Conservation (phyloP, 495 filamentous ascomycete genomes). For the Parmelia sp. region DNA sequence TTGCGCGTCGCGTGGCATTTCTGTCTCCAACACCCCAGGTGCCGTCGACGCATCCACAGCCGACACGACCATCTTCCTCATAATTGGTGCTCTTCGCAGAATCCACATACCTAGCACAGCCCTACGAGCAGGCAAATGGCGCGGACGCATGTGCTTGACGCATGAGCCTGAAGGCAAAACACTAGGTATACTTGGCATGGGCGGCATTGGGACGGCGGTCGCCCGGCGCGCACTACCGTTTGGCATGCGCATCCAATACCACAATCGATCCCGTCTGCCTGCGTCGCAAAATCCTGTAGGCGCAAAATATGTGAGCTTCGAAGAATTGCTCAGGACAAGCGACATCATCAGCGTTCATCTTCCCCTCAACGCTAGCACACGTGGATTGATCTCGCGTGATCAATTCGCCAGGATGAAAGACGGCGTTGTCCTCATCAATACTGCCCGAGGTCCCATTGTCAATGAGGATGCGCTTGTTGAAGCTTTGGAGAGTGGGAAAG, state of each 20-base stretch:
- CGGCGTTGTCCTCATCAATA: conserved; percentile 60
- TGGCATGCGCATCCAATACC: conserved; percentile 64
- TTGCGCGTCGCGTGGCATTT: conserved; percentile 57
- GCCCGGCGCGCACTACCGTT: conserved; percentile 63
- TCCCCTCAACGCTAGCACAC: conserved; percentile 63
- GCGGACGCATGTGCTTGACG: conserved; percentile 47
- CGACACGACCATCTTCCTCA: conserved; percentile 63
- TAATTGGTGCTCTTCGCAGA: conserved; percentile 63
- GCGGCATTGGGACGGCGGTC: conserved; percentile 73
- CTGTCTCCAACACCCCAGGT: conserved; percentile 60
- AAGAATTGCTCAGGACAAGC: conserved; percentile 50
- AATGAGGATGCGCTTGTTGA: conserved; percentile 63
- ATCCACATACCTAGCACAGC: conserved; percentile 57
- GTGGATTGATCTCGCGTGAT: conserved; percentile 53
- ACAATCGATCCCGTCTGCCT: conserved; percentile 56
- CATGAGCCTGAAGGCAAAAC: conserved; percentile 65
- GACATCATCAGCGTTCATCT: conserved; percentile 75
- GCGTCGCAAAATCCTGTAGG: conserved; percentile 40
- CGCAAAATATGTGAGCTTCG: conserved; percentile 26
- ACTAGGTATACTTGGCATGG: conserved; percentile 79
- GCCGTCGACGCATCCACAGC: conserved; percentile 68
- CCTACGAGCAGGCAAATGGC: conserved; percentile 55
- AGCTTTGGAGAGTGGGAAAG: conserved; percentile 58
- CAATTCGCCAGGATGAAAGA: conserved; percentile 64
- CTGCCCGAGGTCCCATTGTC: conserved; percentile 67